phyloP scores from a whole-genome alignment of 495 filamentous ascomycete species.

The Astrothelium subdiscretum region DNA sequence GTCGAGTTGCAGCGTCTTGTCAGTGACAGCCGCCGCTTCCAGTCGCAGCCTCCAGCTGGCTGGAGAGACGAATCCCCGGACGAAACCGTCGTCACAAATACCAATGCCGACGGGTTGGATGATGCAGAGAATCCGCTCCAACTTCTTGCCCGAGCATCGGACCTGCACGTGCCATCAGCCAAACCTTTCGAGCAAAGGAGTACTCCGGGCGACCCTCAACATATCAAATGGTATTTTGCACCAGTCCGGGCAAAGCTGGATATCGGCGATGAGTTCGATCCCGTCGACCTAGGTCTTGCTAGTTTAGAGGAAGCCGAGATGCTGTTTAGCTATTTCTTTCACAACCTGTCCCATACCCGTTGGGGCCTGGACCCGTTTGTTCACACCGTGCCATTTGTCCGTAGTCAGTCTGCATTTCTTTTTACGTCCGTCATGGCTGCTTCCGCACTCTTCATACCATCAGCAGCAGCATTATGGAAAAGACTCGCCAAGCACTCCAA shows the following conservation, averaged over 20 bases:
- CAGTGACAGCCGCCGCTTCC: constrained; percentile 43
- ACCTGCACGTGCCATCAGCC: constrained; percentile 39
- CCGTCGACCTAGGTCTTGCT: constrained; percentile 53
- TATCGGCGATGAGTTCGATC: constrained; percentile 50
- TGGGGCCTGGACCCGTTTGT: constrained; percentile 60
- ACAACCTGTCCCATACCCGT: constrained; percentile 59
- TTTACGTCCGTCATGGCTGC: constrained; percentile 59
- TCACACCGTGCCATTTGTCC: constrained; percentile 52
- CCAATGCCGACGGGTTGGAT: constrained; percentile 32
- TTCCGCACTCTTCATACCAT: constrained; percentile 52
- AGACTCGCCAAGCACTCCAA: constrained; percentile 53
- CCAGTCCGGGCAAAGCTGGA: constrained; percentile 49
- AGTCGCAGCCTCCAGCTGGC: constrained; percentile 31
- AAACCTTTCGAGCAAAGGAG: constrained; percentile 1
- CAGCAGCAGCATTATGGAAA: constrained; percentile 49
- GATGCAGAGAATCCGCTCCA: constrained; percentile 67
- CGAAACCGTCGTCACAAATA: not conserved
- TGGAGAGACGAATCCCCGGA: not conserved
- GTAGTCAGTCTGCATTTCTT: constrained; percentile 53
- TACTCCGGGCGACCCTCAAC: constrained; percentile 2
- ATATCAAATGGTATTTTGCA: constrained; percentile 44
- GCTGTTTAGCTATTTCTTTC: constrained; percentile 56
- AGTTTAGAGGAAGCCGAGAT: constrained; percentile 49
- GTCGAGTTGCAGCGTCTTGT: constrained; percentile 23
- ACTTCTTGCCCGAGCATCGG: constrained; percentile 56